Percentiles rank a stretch among this genome's conserved stretches.
phyloP scores from a whole-genome alignment of 805 yeast species.

The Candida odintsovae region DNA sequence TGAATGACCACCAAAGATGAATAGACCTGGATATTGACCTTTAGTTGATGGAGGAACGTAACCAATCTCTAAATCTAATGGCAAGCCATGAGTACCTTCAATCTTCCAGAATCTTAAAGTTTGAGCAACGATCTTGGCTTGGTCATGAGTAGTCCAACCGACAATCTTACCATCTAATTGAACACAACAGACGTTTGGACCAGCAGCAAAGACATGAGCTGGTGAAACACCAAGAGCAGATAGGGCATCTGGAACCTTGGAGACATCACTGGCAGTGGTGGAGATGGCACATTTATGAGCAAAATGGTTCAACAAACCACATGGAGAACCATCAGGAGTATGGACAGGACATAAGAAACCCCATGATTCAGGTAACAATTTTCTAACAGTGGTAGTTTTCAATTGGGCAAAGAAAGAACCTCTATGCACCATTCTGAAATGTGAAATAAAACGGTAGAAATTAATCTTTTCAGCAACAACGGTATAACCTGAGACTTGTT shows the following conservation, averaged over 20 bases:
- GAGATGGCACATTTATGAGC: constrained; percentile 91
- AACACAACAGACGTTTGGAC: constrained; percentile 83
- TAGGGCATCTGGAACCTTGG: constrained; percentile 60
- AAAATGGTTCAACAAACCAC: constrained; percentile 95
- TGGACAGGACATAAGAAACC: constrained; percentile 98
- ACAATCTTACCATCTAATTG: constrained; percentile 89
- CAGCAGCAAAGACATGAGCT: constrained; percentile 75
- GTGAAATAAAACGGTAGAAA: constrained; percentile 95
- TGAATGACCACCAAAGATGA: constrained; percentile 83
- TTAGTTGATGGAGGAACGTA: constrained; percentile 92
- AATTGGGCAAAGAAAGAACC: constrained; percentile 98
- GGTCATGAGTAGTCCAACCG: constrained; percentile 92
- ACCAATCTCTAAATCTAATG: constrained; percentile 86
- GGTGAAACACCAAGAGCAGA: constrained; percentile 76
- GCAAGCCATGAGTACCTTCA: constrained; percentile 70
- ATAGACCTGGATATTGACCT: constrained; percentile 97
- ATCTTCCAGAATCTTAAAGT: constrained; percentile 92
- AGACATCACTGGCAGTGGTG: constrained; percentile 68
- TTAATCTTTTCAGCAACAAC: constrained; percentile 98
- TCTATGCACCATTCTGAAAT: constrained; percentile 98
- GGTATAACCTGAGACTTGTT: constrained; percentile 96
- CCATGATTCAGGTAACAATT: constrained; percentile 96
- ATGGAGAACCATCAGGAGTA: constrained; percentile 99
- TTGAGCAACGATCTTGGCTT: constrained; percentile 81
- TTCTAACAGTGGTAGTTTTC: constrained; percentile 96